Base-by-base conservation (phyloP, 768 basidiomycete genomes). In the Infundibulicybe gibba region DNA sequence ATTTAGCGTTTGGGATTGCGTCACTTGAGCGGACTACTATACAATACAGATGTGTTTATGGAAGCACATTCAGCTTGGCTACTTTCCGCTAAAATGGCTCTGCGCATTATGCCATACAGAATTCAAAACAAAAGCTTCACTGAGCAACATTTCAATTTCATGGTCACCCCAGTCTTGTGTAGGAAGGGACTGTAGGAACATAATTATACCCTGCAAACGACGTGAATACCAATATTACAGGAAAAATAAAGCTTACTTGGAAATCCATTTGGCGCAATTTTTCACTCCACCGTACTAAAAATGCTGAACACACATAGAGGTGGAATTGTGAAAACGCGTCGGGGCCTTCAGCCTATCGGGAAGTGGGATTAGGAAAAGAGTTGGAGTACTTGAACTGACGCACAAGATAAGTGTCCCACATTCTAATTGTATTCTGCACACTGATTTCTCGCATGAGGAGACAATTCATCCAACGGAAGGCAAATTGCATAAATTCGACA, bases 391-490 rank as follows among this genome's bases (percentile, higher is more conserved):
- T 8, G 21, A 48, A 42, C 17, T 3, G 3, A 67, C 90, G 47
- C 50, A 98, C 97, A 59, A 99, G 69, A 66, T 99, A 99, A 11
- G 97, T 98, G 63, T 99, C 97, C 97, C 97, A 99, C 95, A 98
- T 98, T 46, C 97, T 80, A 42, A 97, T 90, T 14, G 95, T 98
- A 63, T 97, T 95, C 57, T 86, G 82, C 41, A 99, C 93, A 55
- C 88, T 95, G 54, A 99, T 90, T 71, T 98, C 97, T 48, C 97
- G 79, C 95, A 99, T 97, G 49, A 98, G 75, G 43, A 99, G 68
- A 62, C 97, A 97, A 60, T 99, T 98, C 94, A 99, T 97, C 97
- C 97, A 99, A 43, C 97, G 80, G 69, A 99, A 99, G 33, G 97
- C 95, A 58, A 99, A 99, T 62, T 99, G 97, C 86, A 99, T 97